These are phyloP conservation scores for Nakaseomyces nivariensis DNA, from an alignment of 1,139 yeast genomes.

Conservation along the genomic window DNA sequence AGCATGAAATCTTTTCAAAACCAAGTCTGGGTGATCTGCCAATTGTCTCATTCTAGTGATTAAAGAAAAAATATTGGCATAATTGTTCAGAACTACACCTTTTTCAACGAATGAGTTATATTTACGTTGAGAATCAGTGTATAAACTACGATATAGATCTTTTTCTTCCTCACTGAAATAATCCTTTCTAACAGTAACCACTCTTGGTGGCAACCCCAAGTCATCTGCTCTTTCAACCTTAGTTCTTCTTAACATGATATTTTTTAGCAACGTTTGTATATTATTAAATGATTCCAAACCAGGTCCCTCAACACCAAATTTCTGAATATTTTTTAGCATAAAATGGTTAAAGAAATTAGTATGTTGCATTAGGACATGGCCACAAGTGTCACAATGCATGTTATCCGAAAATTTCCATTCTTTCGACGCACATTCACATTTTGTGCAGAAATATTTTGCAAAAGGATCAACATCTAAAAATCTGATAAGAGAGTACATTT, in stretches of 20 bases:
- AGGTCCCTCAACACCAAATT: constrained; percentile 68
- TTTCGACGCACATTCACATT: constrained; percentile 70
- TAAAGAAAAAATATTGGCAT: constrained; percentile 90
- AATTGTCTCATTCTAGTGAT: constrained; percentile 95
- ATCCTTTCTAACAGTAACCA: constrained; percentile 79
- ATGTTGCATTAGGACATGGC: constrained; percentile 89
- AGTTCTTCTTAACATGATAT: constrained; percentile 86
- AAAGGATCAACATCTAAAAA: constrained; percentile 79
- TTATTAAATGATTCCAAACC: constrained; percentile 71
- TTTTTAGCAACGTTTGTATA: constrained; percentile 60
- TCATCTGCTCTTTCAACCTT: constrained; percentile 95
- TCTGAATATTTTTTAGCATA: constrained; percentile 84
- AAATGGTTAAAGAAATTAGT: constrained; percentile 93
- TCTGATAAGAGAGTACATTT: constrained; percentile 80
- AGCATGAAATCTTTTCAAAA: constrained; percentile 54
- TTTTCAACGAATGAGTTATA: constrained; percentile 81
- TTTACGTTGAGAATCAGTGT: constrained; percentile 75
- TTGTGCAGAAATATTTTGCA: constrained; percentile 80
- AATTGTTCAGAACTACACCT: constrained; percentile 89
- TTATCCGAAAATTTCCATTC: constrained; percentile 81
- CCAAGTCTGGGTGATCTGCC: constrained; percentile 97
- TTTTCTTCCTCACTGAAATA: constrained; percentile 88
- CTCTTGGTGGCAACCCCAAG: constrained; percentile 89
- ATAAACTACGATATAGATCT: constrained; percentile 79
- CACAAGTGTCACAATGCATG: constrained; percentile 77